phyloP scores from a whole-genome alignment of 345 rosid genomes.

The Conringia planisiliqua region DNA sequence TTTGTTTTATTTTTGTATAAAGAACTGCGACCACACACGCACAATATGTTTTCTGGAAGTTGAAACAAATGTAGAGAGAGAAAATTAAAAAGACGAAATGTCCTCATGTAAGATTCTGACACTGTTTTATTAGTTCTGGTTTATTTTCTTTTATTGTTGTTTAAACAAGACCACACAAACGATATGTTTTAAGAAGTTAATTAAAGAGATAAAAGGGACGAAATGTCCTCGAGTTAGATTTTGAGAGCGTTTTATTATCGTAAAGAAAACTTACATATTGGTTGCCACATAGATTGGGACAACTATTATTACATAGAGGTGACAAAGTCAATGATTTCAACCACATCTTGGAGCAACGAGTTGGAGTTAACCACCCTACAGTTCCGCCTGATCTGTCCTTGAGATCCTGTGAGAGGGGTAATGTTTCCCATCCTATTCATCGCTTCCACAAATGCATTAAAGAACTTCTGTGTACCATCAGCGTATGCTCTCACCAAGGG shows the following conservation, averaged over 20 bases:
- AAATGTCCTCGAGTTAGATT: background rate
- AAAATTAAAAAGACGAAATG: too few species aligned
- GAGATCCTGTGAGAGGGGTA: constrained; percentile 43
- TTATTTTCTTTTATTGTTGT: too few species aligned
- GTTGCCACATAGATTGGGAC: background rate
- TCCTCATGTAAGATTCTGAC: too few species aligned
- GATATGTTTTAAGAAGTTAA: background rate
- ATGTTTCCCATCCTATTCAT: constrained; percentile 68
- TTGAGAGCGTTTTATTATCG: background rate
- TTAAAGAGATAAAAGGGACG: background rate
- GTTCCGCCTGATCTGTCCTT: constrained; percentile 51
- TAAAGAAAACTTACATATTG: background rate
- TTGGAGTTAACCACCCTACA: constrained; percentile 40
- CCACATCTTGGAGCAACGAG: constrained; percentile 2
- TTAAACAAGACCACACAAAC: too few species aligned
- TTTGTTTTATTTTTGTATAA: too few species aligned
- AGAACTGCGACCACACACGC: background rate
- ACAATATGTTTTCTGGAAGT: background rate
- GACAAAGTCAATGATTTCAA: background rate
- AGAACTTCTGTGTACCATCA: constrained; percentile 33
- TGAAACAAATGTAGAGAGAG: too few species aligned
- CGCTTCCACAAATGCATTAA: constrained; percentile 40
- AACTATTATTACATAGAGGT: constrained; percentile 13
- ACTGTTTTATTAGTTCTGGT: too few species aligned
- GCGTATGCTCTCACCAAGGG: constrained; percentile 42